Conservation (phyloP, 208 protist genomes). For the Jaenimonas drosophilae region DNA sequence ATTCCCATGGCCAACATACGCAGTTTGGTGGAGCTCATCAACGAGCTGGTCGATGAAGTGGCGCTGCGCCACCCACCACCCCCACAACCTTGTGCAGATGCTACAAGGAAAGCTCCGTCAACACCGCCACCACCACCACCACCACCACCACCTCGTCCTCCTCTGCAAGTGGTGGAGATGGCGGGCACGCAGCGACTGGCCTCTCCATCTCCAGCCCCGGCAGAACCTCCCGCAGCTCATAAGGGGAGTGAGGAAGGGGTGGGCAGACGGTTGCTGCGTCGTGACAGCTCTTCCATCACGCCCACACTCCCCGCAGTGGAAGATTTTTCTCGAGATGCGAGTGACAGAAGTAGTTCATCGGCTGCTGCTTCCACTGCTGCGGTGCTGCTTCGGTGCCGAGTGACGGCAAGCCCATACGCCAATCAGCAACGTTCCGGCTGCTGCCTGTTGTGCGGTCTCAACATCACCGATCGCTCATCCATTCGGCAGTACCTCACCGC, state of each 20-base stretch:
- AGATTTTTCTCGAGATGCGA: too few relatives aligned
- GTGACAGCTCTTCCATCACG: too few relatives aligned
- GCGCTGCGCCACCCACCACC: neutral
- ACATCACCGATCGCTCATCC: constrained; percentile 26
- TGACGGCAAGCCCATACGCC: too few relatives aligned
- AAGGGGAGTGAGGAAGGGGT: too few relatives aligned
- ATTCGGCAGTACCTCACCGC: constrained; percentile 32
- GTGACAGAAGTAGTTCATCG: too few relatives aligned
- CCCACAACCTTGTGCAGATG: too few relatives aligned
- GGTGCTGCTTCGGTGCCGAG: too few relatives aligned
- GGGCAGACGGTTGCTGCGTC: too few relatives aligned
- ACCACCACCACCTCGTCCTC: neutral
- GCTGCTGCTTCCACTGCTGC: too few relatives aligned
- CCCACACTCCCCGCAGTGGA: too few relatives aligned
- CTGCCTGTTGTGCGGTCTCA: constrained; percentile 57
- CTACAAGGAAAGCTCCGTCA: neutral
- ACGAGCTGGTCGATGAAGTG: constrained; percentile 22
- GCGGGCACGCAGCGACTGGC: neutral
- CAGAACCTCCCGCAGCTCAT: neutral
- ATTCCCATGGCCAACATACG: too few relatives aligned
- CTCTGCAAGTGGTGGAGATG: neutral
- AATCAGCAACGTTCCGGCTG: constrained; percentile 14
- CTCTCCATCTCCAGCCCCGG: neutral
- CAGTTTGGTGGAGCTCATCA: too few relatives aligned
- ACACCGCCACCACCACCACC: neutral